Evolutionary conservation across 345 rosid genomes (phyloP).

Genomic region (Dovyalis caffra): DNA sequence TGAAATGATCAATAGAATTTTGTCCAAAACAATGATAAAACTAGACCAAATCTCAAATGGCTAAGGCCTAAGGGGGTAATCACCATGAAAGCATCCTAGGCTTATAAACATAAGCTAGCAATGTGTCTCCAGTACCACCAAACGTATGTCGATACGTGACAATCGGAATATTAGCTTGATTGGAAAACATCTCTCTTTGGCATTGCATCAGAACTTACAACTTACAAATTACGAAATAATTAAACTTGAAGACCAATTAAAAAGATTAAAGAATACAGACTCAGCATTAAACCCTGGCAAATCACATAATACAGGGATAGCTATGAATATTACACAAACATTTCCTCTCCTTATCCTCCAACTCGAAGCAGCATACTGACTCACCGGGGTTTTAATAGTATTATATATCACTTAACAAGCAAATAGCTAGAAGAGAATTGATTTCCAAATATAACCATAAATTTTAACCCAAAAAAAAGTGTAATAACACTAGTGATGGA

Average conservation of each 20-base stretch:
- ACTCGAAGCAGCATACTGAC: background rate
- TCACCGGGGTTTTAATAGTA: background rate
- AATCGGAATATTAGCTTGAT: background rate
- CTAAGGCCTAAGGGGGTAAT: background rate
- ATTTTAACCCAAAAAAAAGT: background rate
- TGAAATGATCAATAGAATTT: background rate
- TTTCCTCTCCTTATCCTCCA: background rate
- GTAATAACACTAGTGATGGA: background rate
- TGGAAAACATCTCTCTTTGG: background rate
- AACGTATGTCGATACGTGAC: slow-evolving; percentile 16
- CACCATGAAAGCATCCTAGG: background rate
- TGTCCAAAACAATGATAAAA: background rate
- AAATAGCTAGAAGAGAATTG: background rate
- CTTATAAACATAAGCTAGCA: background rate
- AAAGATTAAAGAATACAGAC: slow-evolving; percentile 5
- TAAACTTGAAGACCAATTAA: background rate
- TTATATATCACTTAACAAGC: background rate
- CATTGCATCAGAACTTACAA: background rate
- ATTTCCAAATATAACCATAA: background rate
- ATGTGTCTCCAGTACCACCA: background rate
- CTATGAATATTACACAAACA: background rate
- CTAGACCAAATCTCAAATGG: background rate
- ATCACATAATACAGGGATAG: background rate
- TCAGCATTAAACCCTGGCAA: background rate
- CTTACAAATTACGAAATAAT: background rate